Evolutionary conservation across 108 stramenopile genomes (phyloP), one percentile per base, ranked within the genome.

Genomic region (Fistulifera pelliculosa): DNA sequence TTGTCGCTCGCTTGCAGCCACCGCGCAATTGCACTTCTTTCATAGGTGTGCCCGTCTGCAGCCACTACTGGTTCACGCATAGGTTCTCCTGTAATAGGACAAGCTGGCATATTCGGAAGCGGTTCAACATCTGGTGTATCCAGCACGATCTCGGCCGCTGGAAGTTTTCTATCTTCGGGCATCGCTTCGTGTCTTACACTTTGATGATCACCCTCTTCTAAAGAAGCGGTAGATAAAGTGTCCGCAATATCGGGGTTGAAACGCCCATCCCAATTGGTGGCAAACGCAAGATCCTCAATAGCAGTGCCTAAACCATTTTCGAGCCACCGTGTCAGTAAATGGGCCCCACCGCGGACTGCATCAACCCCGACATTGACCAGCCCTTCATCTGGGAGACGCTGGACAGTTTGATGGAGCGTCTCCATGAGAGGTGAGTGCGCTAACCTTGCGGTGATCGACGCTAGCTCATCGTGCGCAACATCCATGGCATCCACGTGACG

Each of bases 51-150:
- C 0, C 96, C 96, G 49, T 91, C 87, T 7, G 83, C 74, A 1
- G 79, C 79, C 0, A 79, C 93, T n/a, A 96, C 97, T 4, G 97
- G 97, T 55, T 95, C 89, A 1, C 68, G 57, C 92, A 96, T 95
- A 38, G 91, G 85, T 24, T 69, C 66, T 19, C 81, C 76, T 3
- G 95, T 94, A 27, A 98, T 95, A 8, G 95, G 95, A 61, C 97
- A 98, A 21, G 55, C 56, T 27, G 90, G 90, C 87, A 93, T 93
- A 17, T 80, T 80, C 6, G 83, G 85, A 10, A 87, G 50, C 11
- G 83, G 64, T 13, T 73, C 54, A n/a, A 39, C 16, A 13, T 43
- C 16, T 45, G 56, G 22, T 7, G n/a, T 51, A 23, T 26, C 50
- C 3, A 27, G n/a, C 6, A 35, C 31, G 31, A 35, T 8, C 8